A percentile compares a stretch with the other conserved stretches of the same genome.
Conservation (phyloP, 495 filamentous ascomycete species). For the Hyaloscypha hepaticicola region DNA sequence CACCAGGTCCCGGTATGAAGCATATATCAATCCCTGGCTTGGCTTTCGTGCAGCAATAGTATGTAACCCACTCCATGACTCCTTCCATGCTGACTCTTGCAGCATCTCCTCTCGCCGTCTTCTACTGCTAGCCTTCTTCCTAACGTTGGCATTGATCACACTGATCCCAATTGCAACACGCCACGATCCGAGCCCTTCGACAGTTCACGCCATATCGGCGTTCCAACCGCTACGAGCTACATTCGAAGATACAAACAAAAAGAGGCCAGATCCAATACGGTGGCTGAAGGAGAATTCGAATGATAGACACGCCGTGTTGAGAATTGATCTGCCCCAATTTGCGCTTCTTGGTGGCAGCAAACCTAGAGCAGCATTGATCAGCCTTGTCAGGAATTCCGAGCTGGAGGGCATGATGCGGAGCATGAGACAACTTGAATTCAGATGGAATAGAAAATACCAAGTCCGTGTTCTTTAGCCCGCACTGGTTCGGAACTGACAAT, state of each 20-base stretch:
- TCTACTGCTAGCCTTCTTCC: neutral
- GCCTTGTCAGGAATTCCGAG: conserved; percentile 90
- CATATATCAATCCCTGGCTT: neutral
- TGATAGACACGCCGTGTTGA: conserved; percentile 35
- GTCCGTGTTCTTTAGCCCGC: neutral
- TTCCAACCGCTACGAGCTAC: conserved; percentile 33
- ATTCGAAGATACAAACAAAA: conserved; percentile 18
- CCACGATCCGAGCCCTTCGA: neutral
- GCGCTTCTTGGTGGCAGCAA: neutral
- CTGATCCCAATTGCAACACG: neutral
- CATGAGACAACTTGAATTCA: conserved; percentile 85
- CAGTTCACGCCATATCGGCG: conserved; percentile 6
- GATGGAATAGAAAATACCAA: conserved; percentile 76
- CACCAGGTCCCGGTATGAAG: neutral
- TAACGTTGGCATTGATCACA: conserved; percentile 1
- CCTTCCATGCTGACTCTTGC: neutral
- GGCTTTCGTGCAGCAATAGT: neutral
- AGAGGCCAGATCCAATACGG: conserved; percentile 33
- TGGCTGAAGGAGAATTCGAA: conserved; percentile 41
- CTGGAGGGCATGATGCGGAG: conserved; percentile 73
- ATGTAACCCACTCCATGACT: neutral
- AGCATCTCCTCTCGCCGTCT: neutral
- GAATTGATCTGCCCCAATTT: neutral
- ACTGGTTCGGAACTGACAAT: conserved; percentile 32
- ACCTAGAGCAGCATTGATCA: conserved; percentile 70